Evolutionary conservation across 164 flowering plant genomes (phyloP), one percentile per base, ranked within the genome.

Genomic region (Platanus orientalis): DNA sequence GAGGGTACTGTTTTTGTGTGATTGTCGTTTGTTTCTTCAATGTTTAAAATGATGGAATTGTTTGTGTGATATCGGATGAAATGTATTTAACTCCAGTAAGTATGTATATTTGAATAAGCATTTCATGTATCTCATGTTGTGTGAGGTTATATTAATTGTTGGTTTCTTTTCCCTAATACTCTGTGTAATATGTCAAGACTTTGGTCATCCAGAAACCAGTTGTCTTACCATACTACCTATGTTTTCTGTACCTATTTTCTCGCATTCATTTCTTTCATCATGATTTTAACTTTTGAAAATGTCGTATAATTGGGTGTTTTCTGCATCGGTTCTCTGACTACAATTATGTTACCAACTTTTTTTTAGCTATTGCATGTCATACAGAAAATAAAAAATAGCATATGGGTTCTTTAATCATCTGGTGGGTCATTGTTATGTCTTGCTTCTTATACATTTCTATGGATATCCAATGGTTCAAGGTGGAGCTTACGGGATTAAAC

Each of bases 401-500:
- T n/a, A n/a, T n/a, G n/a, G n/a, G n/a, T n/a, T n/a, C n/a, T n/a
- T n/a, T n/a, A n/a, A n/a, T n/a, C 25, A 6, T 48, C 66, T 50
- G n/a, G 11, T 32, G 26, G 0, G 39, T 25, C 10, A 3, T 12
- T 57, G 32, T 7, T 9, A 28, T 9, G 1, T n/a, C 13, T 36
- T 60, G 20, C 19, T 27, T 55, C 56, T 54, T 48, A 58, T n/a
- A n/a, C n/a, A n/a, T n/a, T 62, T 36, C 7, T 29, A 50, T 54
- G 56, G 34, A 39, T 62, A 27, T 44, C 25, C 56, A 57, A 42
- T 76, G 54, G 21, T 30, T 78, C 55, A 52, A 84, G 96, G 94
- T 78, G 92, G 83, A 64, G 55, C 78, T 21, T 84, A 84, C 74
- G 92, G 90, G 63, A 78, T 80, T 74, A 83, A 79, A 42, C 81